Percentiles rank a stretch among this genome's conserved stretches.
Evolutionary conservation across 2,329 filamentous ascomycete genomes (phyloP).

Genomic region (Colletotrichum salicis): DNA sequence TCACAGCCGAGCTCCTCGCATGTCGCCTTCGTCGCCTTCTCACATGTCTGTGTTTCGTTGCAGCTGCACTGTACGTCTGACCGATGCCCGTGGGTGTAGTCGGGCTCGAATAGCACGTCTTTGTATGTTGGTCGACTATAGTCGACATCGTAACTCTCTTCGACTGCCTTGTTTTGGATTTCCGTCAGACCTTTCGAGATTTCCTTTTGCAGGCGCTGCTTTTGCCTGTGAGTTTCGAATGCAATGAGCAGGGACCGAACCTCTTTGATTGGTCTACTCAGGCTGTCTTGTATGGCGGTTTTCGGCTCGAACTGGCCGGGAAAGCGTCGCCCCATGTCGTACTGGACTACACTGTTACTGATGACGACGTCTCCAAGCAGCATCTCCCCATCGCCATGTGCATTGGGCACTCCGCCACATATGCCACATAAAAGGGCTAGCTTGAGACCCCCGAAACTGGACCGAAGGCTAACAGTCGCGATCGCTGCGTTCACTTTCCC

Average conservation of each 20-base stretch:
- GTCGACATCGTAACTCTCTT: not conserved
- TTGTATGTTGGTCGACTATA: slow-evolving; percentile 42
- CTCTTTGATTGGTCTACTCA: slow-evolving; percentile 42
- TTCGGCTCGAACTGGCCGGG: slow-evolving; percentile 40
- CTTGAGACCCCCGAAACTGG: slow-evolving; percentile 47
- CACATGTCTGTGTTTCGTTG: slow-evolving; percentile 35
- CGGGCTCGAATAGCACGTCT: slow-evolving; percentile 45
- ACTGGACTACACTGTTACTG: slow-evolving; percentile 43
- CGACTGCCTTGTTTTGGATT: not conserved
- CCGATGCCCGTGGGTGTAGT: slow-evolving; percentile 47
- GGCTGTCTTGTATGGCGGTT: slow-evolving; percentile 40
- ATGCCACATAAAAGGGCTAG: slow-evolving; percentile 52
- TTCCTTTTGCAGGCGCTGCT: slow-evolving; percentile 24
- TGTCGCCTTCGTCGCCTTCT: slow-evolving; percentile 18
- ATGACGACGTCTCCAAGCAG: slow-evolving; percentile 49
- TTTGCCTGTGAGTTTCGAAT: slow-evolving; percentile 28
- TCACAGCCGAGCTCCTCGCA: slow-evolving; percentile 43
- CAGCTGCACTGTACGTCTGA: not conserved
- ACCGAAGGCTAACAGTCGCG: slow-evolving; percentile 41
- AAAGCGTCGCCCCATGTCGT: slow-evolving; percentile 43
- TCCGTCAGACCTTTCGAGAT: accelerated
- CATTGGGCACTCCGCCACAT: slow-evolving; percentile 50
- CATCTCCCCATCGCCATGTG: slow-evolving; percentile 1
- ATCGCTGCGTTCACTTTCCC: slow-evolving; percentile 43
- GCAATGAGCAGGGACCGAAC: slow-evolving; percentile 41